Evolutionary conservation across 805 yeast genomes (phyloP).

Genomic region (Candida ficus): DNA sequence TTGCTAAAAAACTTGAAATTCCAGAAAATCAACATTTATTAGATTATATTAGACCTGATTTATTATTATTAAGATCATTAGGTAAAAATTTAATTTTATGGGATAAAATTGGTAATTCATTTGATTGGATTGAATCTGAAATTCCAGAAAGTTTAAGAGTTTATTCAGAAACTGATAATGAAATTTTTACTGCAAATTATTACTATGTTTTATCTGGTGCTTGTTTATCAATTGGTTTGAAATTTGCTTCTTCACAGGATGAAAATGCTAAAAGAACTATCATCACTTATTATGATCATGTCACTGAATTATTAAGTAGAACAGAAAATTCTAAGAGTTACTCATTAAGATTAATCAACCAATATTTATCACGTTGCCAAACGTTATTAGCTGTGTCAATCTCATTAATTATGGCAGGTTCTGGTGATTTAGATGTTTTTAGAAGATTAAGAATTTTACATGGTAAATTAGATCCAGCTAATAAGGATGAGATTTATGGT

Average conservation of each 20-base stretch:
- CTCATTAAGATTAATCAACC: conserved; percentile 53
- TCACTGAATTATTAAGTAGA: conserved; percentile 10
- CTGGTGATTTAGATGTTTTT: conserved; percentile 79
- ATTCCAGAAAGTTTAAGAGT: conserved; percentile 45
- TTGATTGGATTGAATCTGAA: conserved; percentile 30
- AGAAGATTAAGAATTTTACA: conserved; percentile 68
- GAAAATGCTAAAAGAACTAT: conserved; percentile 48
- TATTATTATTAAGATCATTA: conserved; percentile 58
- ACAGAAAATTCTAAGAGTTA: conserved; percentile 30
- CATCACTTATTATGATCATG: conserved; percentile 33
- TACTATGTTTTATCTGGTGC: conserved; percentile 70
- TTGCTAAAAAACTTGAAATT: conserved; percentile 57
- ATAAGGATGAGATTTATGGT: conserved; percentile 45
- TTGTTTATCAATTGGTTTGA: conserved; percentile 68
- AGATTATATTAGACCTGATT: conserved; percentile 72
- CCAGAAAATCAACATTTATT: conserved; percentile 56
- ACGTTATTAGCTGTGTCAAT: conserved; percentile 58
- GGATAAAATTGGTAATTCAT: conserved; percentile 16
- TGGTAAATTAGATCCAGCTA: conserved; percentile 30
- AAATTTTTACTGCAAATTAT: conserved; percentile 44
- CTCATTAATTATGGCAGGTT: conserved; percentile 81
- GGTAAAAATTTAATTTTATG: conserved; percentile 28
- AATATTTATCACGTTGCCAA: conserved; percentile 50
- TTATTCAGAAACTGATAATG: conserved; percentile 19
- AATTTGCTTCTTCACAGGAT: conserved; percentile 67